These are phyloP conservation scores for Eremothecium gossypii DNA, from an alignment of 1,139 yeast genomes.

Conservation along the genomic window DNA sequence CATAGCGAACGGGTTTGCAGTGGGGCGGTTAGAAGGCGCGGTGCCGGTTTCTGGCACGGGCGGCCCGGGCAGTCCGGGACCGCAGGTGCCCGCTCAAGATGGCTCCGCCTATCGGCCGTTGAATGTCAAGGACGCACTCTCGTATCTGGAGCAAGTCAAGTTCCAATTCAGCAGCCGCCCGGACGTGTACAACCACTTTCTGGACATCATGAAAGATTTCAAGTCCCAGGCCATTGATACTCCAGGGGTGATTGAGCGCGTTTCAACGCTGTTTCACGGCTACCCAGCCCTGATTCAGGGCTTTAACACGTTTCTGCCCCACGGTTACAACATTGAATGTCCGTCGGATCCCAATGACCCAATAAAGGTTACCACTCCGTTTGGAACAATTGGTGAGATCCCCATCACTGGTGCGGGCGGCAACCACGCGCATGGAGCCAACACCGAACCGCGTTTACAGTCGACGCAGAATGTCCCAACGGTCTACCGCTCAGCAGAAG, in stretches of 20 bases:
- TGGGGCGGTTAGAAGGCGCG: conserved; percentile 21
- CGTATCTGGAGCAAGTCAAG: conserved; percentile 92
- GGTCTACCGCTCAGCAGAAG: conserved; percentile 10
- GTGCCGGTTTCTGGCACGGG: no score
- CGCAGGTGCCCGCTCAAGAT: conserved; percentile 28
- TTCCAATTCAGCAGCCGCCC: conserved; percentile 87
- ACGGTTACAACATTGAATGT: conserved; percentile 92
- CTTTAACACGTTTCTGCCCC: conserved; percentile 92
- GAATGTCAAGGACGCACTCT: conserved; percentile 91
- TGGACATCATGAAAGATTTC: conserved; percentile 97
- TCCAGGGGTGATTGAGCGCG: conserved; percentile 96
- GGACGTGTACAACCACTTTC: conserved; percentile 88
- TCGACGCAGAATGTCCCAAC: conserved; percentile 13
- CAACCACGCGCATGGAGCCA: neutral
- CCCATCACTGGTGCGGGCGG: conserved; percentile 10
- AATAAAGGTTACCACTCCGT: conserved; percentile 89
- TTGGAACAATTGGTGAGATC: conserved; percentile 57
- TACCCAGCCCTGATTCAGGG: conserved; percentile 93
- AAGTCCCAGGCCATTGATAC: conserved; percentile 94
- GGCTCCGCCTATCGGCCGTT: conserved; percentile 59
- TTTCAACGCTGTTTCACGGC: conserved; percentile 80
- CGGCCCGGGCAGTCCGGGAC: conserved; percentile 16
- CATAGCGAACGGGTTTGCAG: conserved; percentile 17
- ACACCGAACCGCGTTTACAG: conserved; percentile 9
- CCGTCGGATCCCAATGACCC: conserved; percentile 86